phyloP scores from a whole-genome alignment of 2,329 filamentous ascomycete species.

The Neoscytalidium dimidiatum region DNA sequence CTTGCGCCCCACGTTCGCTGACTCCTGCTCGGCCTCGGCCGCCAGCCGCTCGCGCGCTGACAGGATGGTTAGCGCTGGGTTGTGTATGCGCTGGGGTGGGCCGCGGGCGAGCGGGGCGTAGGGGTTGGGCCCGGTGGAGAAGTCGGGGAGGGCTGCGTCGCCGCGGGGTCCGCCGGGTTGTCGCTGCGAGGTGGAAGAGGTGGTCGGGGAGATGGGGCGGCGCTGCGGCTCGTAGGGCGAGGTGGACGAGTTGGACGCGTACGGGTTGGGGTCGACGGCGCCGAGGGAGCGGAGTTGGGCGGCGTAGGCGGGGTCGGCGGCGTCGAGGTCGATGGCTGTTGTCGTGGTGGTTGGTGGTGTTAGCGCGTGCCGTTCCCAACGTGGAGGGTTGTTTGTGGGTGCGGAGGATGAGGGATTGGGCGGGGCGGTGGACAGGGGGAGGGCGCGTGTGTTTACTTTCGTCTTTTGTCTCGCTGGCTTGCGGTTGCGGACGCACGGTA shows the following conservation, averaged over 20 bases:
- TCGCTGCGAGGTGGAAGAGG: background rate
- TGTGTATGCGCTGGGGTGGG: constrained; percentile 38
- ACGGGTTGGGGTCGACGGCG: constrained; percentile 59
- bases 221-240: constrained; percentile 38
- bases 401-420: background rate
- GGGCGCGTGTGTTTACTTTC: constrained; percentile 35
- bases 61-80: constrained; percentile 58
- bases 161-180: constrained; percentile 24
- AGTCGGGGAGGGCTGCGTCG: constrained; percentile 31
- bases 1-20: constrained; percentile 45
- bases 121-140: constrained; percentile 20
- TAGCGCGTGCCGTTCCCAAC: background rate
- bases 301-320: constrained; percentile 67
- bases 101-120: constrained; percentile 25
- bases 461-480: constrained; percentile 40
- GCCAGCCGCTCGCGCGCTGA: constrained; percentile 53
- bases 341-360: background rate
- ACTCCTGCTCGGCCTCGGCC: constrained; percentile 56
- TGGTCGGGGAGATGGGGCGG: background rate
- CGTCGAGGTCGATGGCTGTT: constrained; percentile 61
- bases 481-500: constrained; percentile 41
- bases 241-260: constrained; percentile 56
- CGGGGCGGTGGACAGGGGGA: background rate
- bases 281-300: constrained; percentile 72
- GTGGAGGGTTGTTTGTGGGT: background rate